Conservation (phyloP, 208 protist genomes). For the Leishmania martiniquensis region DNA sequence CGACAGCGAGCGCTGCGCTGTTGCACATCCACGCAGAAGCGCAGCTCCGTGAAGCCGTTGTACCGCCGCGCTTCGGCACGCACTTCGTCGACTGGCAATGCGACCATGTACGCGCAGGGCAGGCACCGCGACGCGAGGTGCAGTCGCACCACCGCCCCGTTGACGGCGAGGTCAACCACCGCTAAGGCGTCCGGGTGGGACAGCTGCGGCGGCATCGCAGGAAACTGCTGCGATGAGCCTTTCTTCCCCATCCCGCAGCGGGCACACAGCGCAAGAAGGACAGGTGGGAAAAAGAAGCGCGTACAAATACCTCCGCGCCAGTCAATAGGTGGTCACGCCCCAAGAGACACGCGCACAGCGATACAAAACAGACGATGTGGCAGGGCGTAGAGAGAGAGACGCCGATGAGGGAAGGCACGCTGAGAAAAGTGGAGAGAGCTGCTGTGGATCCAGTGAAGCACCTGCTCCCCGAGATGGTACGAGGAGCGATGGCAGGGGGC, state of each 20-base stretch:
- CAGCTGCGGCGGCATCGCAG: not conserved
- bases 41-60: slow-evolving; percentile 26
- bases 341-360: not conserved
- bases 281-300: not conserved
- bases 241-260: slow-evolving; percentile 2
- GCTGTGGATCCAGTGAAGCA: not conserved
- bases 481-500: not conserved
- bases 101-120: slow-evolving; percentile 30
- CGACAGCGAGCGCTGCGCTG: slow-evolving; percentile 19
- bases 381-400: not conserved
- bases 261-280: not conserved
- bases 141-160: slow-evolving; percentile 8
- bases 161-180: slow-evolving; percentile 23
- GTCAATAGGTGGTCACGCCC: not conserved
- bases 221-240: not conserved
- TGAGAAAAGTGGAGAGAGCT: not conserved
- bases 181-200: slow-evolving; percentile 11
- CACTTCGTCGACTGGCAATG: not conserved
- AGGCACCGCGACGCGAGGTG: slow-evolving; percentile 18
- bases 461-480: not conserved
- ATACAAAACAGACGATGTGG: not conserved
- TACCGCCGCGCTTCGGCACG: slow-evolving; percentile 14
- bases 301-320: not conserved
- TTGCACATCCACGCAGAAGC: slow-evolving; percentile 19
- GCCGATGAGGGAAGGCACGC: not conserved